Evolutionary conservation across 2,329 filamentous ascomycete genomes (phyloP).

Genomic region (Hypomyces rosellus): DNA sequence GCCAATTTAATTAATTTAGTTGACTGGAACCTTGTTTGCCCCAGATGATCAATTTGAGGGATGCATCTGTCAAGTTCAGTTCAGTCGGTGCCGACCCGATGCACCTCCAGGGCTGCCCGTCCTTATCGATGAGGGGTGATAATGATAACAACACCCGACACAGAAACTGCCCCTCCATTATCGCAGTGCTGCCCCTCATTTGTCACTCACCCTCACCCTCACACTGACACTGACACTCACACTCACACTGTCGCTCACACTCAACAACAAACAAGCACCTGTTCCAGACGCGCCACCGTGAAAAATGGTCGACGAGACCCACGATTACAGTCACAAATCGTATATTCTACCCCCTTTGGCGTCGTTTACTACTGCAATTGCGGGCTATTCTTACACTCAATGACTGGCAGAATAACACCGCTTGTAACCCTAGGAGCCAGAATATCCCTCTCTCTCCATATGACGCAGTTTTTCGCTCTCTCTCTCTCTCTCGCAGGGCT

Average conservation of each 20-base stretch:
- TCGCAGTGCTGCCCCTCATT: neutral
- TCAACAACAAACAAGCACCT: conserved; percentile 3
- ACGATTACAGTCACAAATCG: too few relatives aligned
- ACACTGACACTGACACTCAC: neutral
- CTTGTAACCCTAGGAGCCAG: too few relatives aligned
- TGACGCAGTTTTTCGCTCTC: too few relatives aligned
- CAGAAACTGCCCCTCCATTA: conserved; percentile 10
- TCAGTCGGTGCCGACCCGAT: neutral
- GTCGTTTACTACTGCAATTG: neutral
- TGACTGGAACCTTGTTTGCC: too few relatives aligned
- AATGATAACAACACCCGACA: neutral
- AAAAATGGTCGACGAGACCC: too few relatives aligned
- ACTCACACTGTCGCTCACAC: neutral
- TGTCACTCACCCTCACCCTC: neutral
- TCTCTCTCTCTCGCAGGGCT: too few relatives aligned
- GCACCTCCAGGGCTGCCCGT: too few relatives aligned
- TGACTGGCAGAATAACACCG: neutral
- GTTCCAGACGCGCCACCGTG: neutral
- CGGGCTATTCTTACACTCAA: neutral
- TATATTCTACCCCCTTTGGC: too few relatives aligned
- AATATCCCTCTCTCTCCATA: too few relatives aligned
- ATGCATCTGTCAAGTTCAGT: neutral
- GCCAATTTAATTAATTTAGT: too few relatives aligned
- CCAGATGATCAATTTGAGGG: too few relatives aligned
- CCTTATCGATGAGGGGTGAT: conserved; percentile 13